Conservation (phyloP, 805 yeast species). For the Jamesozyma jinghongensis region DNA sequence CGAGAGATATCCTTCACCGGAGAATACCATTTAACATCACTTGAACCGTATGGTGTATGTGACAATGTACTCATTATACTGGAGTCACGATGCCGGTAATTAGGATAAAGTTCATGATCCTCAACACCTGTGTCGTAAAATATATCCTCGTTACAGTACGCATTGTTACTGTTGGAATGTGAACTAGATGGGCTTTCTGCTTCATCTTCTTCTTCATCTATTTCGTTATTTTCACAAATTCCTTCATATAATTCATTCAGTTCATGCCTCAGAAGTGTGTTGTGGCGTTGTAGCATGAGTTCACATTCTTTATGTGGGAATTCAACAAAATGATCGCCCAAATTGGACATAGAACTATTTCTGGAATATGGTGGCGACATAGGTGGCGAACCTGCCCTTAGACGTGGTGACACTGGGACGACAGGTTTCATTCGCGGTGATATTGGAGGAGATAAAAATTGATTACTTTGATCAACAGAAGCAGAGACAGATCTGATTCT, state of each 20-base stretch:
- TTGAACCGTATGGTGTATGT: slow-evolving; percentile 16
- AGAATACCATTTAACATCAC: slow-evolving; percentile 42
- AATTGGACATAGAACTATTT: not conserved
- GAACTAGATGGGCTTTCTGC: not conserved
- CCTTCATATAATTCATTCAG: slow-evolving; percentile 47
- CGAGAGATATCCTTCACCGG: slow-evolving; percentile 30
- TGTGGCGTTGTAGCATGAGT: slow-evolving; percentile 3
- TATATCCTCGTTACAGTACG: slow-evolving; percentile 17
- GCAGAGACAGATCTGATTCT: not conserved
- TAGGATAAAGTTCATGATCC: slow-evolving; percentile 14
- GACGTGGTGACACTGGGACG: too few relatives aligned
- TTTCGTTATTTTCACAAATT: slow-evolving; percentile 19
- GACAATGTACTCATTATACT: slow-evolving; percentile 21
- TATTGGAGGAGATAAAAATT: too few relatives aligned
- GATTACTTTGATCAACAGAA: not conserved
- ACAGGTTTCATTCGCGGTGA: too few relatives aligned
- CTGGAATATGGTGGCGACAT: not conserved
- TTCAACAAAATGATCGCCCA: not conserved
- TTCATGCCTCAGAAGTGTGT: slow-evolving; percentile 44
- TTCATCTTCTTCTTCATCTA: slow-evolving; percentile 7
- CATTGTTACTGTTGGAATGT: not conserved
- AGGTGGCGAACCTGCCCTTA: too few relatives aligned
- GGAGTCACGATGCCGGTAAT: slow-evolving; percentile 11
- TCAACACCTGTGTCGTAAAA: slow-evolving; percentile 21
- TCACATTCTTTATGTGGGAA: not conserved